Base-by-base conservation (phyloP, 768 basidiomycete species). In the Tulasnella sp. region DNA sequence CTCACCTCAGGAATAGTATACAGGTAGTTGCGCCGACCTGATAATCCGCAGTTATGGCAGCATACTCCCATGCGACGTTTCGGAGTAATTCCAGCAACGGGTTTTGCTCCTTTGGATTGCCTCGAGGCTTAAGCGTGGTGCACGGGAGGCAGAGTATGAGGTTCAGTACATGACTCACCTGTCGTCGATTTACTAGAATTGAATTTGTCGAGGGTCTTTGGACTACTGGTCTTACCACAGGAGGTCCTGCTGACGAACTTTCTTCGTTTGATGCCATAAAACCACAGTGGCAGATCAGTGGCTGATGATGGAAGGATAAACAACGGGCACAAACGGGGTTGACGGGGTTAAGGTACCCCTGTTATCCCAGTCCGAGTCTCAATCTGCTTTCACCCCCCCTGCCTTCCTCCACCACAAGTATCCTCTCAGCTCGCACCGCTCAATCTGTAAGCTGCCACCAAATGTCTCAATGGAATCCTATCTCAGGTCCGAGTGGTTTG, bases 11-110 rank as follows among this genome's bases (percentile, higher is more conserved):
- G 85, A 93, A 99, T 34, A 99, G 86, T 14, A 97, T 93, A 28
- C 96, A 94, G 1, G 96, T 96, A 40, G 97, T 98, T 31, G 93
- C 89, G 31, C 98, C 98, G 24, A 99, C 97, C 85, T 98, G 96
- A 85, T 94, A 99, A 86, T 99, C 98, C 34, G 93, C 92, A 24
- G 93, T 89, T 81, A 99, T 96, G 84, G 99, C 97, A 0, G 95
- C 95, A 83, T 95, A 98, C 85, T 99, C 96, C 86, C 96, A 97
- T 1, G 94, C 91, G 2, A 98, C 94, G 86, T 95, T 95, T 81
- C 93, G 90, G 77, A 99, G 93, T 83, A 89, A 90, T 84, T 95
- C 92, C 28, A 98, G 89, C n/a, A 98, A 88, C 0, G 94, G 94
- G 84, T 99, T 99, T 31, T 93, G 91, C 80, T 95, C 89, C 93